phyloP scores from a whole-genome alignment of 441 rosid genomes.

The Gossypium aridum region DNA sequence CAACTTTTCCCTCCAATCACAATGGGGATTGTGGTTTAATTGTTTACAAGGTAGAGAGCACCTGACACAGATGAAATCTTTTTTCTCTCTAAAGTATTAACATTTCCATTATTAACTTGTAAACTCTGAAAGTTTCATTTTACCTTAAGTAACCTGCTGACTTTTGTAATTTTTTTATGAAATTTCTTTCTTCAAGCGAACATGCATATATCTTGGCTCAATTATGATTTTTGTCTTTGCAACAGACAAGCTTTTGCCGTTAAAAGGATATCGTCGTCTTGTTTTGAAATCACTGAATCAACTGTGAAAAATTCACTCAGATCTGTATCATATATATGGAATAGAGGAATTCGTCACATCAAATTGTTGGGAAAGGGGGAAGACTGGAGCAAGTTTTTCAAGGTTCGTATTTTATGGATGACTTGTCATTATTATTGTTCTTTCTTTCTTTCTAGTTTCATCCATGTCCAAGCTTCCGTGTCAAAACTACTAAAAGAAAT shows the following conservation, averaged over 20 bases:
- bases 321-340: slow-evolving; percentile 50
- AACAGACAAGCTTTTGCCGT: slow-evolving; percentile 48
- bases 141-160: background rate
- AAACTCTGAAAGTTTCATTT: background rate
- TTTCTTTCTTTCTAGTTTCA: background rate
- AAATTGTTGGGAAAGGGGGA: slow-evolving; percentile 49
- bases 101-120: background rate
- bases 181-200: background rate
- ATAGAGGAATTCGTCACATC: slow-evolving; percentile 31
- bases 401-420: slow-evolving; percentile 33
- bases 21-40: background rate
- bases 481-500: background rate
- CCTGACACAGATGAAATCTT: background rate
- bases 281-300: slow-evolving; percentile 54
- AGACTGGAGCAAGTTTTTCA: slow-evolving; percentile 60
- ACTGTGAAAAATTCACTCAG: slow-evolving; percentile 38
- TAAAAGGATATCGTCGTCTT: slow-evolving; percentile 39
- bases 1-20: background rate
- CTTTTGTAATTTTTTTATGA: background rate
- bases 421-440: background rate
- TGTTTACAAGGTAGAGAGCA: background rate
- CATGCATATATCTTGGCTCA: background rate
- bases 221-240: slow-evolving; percentile 7
- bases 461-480: background rate
- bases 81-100: background rate